phyloP scores from a whole-genome alignment of 2,329 filamentous ascomycete species.

The Verticillium zaregamsianum region DNA sequence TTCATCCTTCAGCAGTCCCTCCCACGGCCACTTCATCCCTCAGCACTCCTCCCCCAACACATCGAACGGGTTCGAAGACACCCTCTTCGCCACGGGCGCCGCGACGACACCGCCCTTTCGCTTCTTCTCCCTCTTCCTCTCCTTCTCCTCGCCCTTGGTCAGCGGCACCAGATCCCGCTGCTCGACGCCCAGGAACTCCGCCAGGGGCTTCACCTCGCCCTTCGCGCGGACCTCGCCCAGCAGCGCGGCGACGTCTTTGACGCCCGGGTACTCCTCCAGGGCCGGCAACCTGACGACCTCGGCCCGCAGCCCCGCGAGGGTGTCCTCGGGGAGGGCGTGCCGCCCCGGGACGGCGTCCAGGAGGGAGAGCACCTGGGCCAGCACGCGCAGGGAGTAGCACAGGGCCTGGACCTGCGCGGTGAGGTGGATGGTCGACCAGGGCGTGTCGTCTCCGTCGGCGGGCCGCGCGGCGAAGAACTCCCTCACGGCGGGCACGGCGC shows the following conservation, averaged over 20 bases:
- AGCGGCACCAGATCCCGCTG: background rate
- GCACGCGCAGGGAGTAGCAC: slow-evolving; percentile 57
- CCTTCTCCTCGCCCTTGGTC: slow-evolving; percentile 7
- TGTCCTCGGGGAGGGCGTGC: background rate
- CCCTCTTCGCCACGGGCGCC: slow-evolving; percentile 3
- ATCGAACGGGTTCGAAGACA: slow-evolving; percentile 9
- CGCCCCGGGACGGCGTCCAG: background rate
- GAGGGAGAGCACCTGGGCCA: slow-evolving; percentile 40
- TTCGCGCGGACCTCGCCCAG: slow-evolving; percentile 1
- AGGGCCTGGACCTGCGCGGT: slow-evolving; percentile 56
- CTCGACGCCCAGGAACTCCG: background rate
- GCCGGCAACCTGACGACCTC: slow-evolving; percentile 4
- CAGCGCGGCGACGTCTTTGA: background rate
- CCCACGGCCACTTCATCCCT: too few relatives aligned
- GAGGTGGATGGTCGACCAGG: slow-evolving; percentile 60
- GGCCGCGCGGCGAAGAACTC: background rate
- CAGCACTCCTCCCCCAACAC: slow-evolving; percentile 4
- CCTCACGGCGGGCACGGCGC: background rate
- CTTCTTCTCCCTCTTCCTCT: slow-evolving; percentile 8
- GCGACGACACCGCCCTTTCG: background rate
- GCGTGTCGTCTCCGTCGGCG: background rate
- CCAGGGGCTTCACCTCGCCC: slow-evolving; percentile 1
- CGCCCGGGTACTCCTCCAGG: slow-evolving; percentile 6
- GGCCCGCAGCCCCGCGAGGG: background rate
- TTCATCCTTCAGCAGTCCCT: too few relatives aligned